Evolutionary conservation across 371 early-diverging fungal genomes (phyloP), one percentile per base, ranked within the genome.

Genomic region (Mucor racemosus): DNA sequence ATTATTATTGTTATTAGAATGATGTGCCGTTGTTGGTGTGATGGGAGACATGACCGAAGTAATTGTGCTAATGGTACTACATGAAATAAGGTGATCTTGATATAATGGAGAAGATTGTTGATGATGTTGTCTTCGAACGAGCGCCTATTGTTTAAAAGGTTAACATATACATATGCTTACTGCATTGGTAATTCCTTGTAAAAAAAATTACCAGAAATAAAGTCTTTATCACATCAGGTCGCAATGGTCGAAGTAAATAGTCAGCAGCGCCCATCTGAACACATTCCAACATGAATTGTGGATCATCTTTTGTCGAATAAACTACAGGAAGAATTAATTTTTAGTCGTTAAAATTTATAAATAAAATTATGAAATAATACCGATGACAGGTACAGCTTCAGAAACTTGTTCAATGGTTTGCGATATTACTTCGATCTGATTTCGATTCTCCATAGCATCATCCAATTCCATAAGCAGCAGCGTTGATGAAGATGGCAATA

Each of bases 241-340:
- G 74, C 19, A 86, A 56, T 4, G 86, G 86, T 59, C 78, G 77
- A 17, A 86, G 38, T 57, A 84, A 53, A 46, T 83, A 84, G 66
- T 84, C 84, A 9, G 82, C 76, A 26, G 84, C 84, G 13, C 84
- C 84, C 8, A 77, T 68, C 41, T 86, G 78, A 35, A 84, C 65
- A 60, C 81, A 78, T 33, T 78, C 74, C 9, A 78, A 36, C 81
- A 81, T 78, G 40, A 76, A 76, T 21, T 62, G 58, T 7, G 73
- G 21, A 44, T 70, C 72, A 26, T 81, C 77, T 21, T 53, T 73
- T n/a, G 67, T 53, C 9, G 76, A 78, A 39, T 64, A 76, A 0
- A 71, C 78, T 78, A 64, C 39, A 33, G 3, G 14, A 31, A 41
- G 8, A 0, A 17, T 35, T 26, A 26, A 26, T 1, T 26, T 26